Base-by-base conservation (phyloP, 805 yeast species). In the Wickerhamiella lipophila region DNA sequence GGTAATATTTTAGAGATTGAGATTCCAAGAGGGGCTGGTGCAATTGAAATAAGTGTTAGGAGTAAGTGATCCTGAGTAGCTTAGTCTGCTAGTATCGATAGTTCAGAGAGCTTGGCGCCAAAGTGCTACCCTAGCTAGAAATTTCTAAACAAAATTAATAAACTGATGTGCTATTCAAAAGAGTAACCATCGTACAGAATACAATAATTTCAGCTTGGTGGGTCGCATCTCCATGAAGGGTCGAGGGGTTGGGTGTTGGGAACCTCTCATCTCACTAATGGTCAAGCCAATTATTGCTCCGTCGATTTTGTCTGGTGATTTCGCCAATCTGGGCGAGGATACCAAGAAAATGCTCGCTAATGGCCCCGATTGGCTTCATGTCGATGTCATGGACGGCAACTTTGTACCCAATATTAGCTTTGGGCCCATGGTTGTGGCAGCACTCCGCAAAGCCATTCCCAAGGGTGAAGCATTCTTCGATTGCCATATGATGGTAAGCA, bases 341-440 rank as follows among this genome's bases (percentile, higher is more conserved):
- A 85, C 96, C 66, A 82, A 81, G 61, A 73, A 75, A 51, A 82
- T 88, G 68, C 78, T 85, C 61, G 75, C 77, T 47, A 73, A 81
- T 50, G 81, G 83, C 21, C 94, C 96, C 18, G 95, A 89, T 60
- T 92, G 99, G 99, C 78, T 92, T 53, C 99, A 92, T 66, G 78
- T 92, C 47, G 99, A 92, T 66, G 89, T 92, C 44, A 92, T 92
- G 99, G 99, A 92, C 64, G 98, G 98, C 44, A 88, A 89, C 67
- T 92, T 92, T 63, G 99, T 92, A 45, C 98, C 98, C 56, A 92
- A 92, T 69, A 81, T 92, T 56, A 81, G 96, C 1, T 71, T 92
- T 60, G 99, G 99, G 22, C 86, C 94, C 32, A 95, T 95, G 50
- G 77, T 89, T 49, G 87, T 88, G 45, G 68, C 78, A 49, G 77